phyloP scores from a whole-genome alignment of 345 rosid genomes.

The Eucalyptus lansdowneana region DNA sequence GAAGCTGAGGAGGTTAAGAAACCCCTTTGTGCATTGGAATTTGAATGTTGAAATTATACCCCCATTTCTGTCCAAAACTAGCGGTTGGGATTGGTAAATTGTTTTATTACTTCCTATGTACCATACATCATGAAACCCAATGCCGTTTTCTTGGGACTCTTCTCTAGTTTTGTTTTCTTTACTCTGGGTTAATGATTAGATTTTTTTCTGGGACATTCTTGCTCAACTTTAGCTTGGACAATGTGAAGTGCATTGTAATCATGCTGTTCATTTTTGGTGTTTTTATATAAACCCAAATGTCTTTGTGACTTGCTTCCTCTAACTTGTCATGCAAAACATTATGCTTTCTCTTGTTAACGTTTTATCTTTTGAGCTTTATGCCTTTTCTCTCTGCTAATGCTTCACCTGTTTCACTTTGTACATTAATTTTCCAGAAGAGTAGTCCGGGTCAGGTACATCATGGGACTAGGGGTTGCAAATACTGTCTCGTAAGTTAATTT shows the following conservation, averaged over 20 bases:
- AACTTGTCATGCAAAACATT: background rate
- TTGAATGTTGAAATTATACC: background rate
- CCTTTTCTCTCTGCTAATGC: background rate
- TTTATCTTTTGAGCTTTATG: background rate
- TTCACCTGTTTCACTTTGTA: background rate
- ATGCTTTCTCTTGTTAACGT: background rate
- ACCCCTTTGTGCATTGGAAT: background rate
- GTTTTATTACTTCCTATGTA: background rate
- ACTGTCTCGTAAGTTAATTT: slow-evolving; percentile 55
- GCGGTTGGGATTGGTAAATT: background rate
- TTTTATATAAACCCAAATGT: background rate
- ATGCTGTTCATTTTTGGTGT: background rate
- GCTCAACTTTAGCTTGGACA: background rate
- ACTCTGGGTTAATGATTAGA: background rate
- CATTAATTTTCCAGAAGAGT: slow-evolving; percentile 17
- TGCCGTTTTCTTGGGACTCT: background rate
- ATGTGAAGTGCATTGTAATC: background rate
- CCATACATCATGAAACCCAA: background rate
- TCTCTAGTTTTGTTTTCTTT: background rate
- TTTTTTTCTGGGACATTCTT: background rate
- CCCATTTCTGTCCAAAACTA: background rate
- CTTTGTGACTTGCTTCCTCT: background rate
- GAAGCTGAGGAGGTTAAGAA: background rate
- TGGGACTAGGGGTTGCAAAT: slow-evolving; percentile 46
- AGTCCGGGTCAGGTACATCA: slow-evolving; percentile 7